These are phyloP conservation scores for Porcisia hertigi DNA, from an alignment of 208 protist species.

Conservation along the genomic window DNA sequence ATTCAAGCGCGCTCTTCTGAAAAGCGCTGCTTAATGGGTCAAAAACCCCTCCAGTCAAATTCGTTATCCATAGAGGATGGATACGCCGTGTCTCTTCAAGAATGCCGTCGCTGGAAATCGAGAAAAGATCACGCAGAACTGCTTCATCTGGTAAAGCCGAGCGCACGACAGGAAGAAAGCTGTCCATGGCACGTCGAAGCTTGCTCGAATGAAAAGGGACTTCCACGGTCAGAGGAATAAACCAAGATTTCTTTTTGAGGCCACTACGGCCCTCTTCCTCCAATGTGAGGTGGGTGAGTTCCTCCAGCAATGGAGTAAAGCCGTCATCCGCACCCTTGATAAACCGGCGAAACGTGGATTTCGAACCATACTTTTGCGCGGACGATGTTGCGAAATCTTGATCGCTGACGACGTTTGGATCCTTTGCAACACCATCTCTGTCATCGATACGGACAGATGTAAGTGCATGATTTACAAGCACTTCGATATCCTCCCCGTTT, in stretches of 20 bases:
- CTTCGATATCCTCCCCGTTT: conserved; percentile 19
- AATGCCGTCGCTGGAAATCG: conserved; percentile 17
- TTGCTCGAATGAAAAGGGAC: conserved; percentile 85
- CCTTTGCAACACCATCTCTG: conserved; percentile 61
- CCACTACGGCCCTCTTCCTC: conserved; percentile 86
- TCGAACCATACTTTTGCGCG: conserved; percentile 59
- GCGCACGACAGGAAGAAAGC: conserved; percentile 72
- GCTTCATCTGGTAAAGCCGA: conserved; percentile 71
- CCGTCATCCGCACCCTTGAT: conserved; percentile 84
- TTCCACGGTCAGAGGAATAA: conserved; percentile 77
- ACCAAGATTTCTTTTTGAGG: conserved; percentile 90
- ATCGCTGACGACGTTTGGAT: conserved; percentile 37
- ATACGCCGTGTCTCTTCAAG: background rate
- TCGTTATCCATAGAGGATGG: conserved; percentile 73
- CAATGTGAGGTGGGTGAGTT: conserved; percentile 79
- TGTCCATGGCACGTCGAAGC: conserved; percentile 61
- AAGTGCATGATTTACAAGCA: conserved; percentile 47
- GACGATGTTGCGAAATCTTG: conserved; percentile 76
- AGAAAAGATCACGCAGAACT: conserved; percentile 53
- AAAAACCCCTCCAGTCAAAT: conserved; percentile 79
- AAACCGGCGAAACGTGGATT: conserved; percentile 72
- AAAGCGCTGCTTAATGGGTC: conserved; percentile 58
- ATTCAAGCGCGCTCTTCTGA: conserved; percentile 41
- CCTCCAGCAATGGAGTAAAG: conserved; percentile 68
- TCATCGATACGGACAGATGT: conserved; percentile 57